Base-by-base conservation (phyloP, 441 rosid genomes). In the Euphorbia corollata region DNA sequence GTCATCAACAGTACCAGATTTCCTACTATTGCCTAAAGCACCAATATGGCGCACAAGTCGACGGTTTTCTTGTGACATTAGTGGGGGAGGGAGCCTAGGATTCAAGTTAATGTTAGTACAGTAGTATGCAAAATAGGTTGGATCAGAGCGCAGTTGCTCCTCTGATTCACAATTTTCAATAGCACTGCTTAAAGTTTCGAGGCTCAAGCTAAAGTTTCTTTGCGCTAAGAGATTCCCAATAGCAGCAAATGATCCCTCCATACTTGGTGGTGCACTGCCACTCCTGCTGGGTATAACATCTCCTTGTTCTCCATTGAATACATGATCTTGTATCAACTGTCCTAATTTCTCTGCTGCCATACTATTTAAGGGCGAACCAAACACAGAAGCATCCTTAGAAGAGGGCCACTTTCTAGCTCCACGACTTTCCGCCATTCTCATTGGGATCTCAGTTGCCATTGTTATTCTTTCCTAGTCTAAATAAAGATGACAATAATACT, bases 1-100 rank as follows among this genome's bases (percentile, higher is more conserved):
- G 71, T 78, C 91, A 67, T 86, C 95, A 60, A 85, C 48, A 55
- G 91, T 81, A 43, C 76, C 64, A 5, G 78, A 63, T 70, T 68
- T 71, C 77, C 65, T 69, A 66, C 71, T 81, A 78, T 79, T 86
- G 61, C 85, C 84, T 43, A 82, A 64, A 65, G 82, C 86, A 84
- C 88, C 86, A 65, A 86, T 85, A 80, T 83, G 92, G 57, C 80
- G 81, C 51, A 78, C 79, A 80, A 89, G 77, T 56, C 77, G 83
- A 79, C 88, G 74, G 67, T 87, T 92, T 81, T 88, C 98, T 53
- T 85, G 86, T 18, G 98, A 92, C 61, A 90, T 77, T 67, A 89
- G 73, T 59, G 98, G 98, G 8, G 94, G 96, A n/a, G 98, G 98
- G 36, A 92, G 84, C 81, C 98, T 85, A 20, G 98, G 98, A 70